These are phyloP conservation scores for Trichomonascaceae sp. DNA, from an alignment of 1,139 yeast species.

Conservation along the genomic window DNA sequence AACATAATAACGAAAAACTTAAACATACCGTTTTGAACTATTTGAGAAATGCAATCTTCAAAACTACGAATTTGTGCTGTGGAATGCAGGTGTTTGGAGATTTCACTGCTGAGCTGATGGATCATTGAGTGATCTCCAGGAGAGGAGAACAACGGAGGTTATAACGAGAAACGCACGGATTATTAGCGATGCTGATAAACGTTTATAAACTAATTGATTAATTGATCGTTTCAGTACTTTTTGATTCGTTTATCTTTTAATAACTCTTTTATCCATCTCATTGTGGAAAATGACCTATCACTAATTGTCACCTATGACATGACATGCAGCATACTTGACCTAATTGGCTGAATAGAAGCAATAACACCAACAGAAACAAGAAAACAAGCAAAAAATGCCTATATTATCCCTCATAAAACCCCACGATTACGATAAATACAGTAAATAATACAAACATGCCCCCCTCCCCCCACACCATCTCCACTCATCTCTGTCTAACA, in stretches of 20 bases:
- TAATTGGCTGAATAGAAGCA: too few species aligned
- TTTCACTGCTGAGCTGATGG: slow-evolving; percentile 4
- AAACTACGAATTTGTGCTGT: slow-evolving; percentile 10
- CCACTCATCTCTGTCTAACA: background rate
- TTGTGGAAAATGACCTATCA: too few species aligned
- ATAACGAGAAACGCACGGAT: too few species aligned
- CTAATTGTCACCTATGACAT: too few species aligned
- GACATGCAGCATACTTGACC: too few species aligned
- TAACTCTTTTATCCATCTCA: too few species aligned
- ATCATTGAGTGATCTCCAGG: background rate
- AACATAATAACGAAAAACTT: background rate
- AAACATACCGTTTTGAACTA: slow-evolving; percentile 25
- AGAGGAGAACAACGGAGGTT: background rate
- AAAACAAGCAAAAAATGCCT: background rate
- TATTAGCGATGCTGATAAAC: too few species aligned
- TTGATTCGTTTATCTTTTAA: too few species aligned
- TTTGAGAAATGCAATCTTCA: slow-evolving; percentile 22
- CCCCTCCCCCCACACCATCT: background rate
- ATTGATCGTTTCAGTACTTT: too few species aligned
- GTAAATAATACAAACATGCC: background rate
- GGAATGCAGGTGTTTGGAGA: slow-evolving; percentile 7
- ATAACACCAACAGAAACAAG: background rate
- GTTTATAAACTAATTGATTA: too few species aligned
- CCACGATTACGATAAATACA: background rate
- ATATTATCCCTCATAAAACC: background rate